These are phyloP conservation scores for Suillus tomentosus DNA, from an alignment of 768 basidiomycete species.

Conservation along the genomic window DNA sequence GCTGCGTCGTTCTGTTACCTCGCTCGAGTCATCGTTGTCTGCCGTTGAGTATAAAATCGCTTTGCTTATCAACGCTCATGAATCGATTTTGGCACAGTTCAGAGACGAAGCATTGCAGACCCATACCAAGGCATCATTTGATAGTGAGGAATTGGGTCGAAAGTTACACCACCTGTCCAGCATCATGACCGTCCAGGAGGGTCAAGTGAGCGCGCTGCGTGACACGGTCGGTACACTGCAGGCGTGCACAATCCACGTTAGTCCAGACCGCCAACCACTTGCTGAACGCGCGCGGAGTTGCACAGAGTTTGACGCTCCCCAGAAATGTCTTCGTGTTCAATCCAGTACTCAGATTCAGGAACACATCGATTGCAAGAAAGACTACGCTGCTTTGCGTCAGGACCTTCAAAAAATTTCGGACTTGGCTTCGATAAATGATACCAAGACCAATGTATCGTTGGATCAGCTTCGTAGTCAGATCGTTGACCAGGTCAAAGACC, in stretches of 20 bases:
- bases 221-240: background rate
- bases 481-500: conserved; percentile 2
- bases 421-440: background rate
- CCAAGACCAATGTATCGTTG: background rate
- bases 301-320: background rate
- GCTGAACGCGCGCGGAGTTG: background rate
- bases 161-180: background rate
- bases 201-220: background rate
- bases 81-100: background rate
- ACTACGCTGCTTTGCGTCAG: background rate
- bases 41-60: background rate
- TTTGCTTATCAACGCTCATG: background rate
- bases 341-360: background rate
- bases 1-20: background rate
- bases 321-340: background rate
- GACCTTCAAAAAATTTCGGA: background rate
- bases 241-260: background rate
- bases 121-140: background rate
- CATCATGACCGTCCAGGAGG: background rate
- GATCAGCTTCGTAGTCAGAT: background rate
- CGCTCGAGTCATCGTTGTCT: background rate
- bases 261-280: background rate
- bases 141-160: background rate
- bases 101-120: background rate
- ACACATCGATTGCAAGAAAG: background rate